phyloP scores from a whole-genome alignment of 495 filamentous ascomycete species.

The Tuber magnatum region DNA sequence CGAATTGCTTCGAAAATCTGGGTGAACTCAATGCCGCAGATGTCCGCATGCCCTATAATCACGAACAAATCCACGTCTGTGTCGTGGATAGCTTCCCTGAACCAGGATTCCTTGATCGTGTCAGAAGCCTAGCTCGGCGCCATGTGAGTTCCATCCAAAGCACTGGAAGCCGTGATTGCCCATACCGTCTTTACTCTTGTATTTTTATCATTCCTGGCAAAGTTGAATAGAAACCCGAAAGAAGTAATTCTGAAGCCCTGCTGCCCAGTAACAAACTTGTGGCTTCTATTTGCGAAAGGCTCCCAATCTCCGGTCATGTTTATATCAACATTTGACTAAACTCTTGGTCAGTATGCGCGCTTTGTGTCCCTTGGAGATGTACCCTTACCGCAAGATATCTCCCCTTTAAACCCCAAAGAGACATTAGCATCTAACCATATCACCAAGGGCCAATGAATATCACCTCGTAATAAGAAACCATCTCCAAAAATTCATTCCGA shows the following conservation, averaged over 20 bases:
- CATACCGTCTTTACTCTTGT: constrained; percentile 61
- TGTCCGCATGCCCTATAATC: constrained; percentile 77
- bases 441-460: neutral
- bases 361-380: neutral
- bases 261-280: constrained; percentile 83
- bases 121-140: constrained; percentile 52
- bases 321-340: constrained; percentile 91
- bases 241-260: constrained; percentile 74
- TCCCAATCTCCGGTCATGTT: constrained; percentile 60
- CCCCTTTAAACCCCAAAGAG: neutral
- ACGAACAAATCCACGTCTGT: constrained; percentile 78
- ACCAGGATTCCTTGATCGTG: constrained; percentile 79
- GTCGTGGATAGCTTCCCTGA: constrained; percentile 74
- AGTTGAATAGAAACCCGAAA: constrained; percentile 92
- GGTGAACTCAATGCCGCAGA: constrained; percentile 66
- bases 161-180: neutral
- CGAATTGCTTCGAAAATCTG: constrained; percentile 73
- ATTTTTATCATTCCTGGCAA: constrained; percentile 80
- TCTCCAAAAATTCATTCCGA: constrained; percentile 64
- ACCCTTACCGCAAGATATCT: constrained; percentile 30
- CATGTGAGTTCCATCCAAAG: constrained; percentile 4
- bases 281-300: constrained; percentile 72
- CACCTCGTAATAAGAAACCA: constrained; percentile 63
- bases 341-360: constrained; percentile 46
- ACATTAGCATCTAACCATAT: neutral